These are phyloP conservation scores for Penicillium cataractarum DNA, from an alignment of 495 filamentous ascomycete species.

Conservation along the genomic window DNA sequence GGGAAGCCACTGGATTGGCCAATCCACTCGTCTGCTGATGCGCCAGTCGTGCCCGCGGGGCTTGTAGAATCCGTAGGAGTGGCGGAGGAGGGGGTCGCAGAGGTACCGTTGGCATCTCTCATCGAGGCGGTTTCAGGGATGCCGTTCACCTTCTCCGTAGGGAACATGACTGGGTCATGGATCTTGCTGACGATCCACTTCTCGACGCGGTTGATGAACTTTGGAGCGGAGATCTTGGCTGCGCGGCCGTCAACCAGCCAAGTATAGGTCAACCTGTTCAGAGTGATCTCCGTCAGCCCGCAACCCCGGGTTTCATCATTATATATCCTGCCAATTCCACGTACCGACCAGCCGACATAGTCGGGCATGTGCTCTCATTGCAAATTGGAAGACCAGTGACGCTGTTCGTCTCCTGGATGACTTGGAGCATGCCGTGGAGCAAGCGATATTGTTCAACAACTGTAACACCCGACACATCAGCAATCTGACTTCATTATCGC, in stretches of 20 bases:
- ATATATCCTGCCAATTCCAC: constrained; percentile 38
- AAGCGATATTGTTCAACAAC: constrained; percentile 91
- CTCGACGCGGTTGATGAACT: constrained; percentile 91
- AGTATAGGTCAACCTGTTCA: constrained; percentile 81
- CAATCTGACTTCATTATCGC: constrained; percentile 1
- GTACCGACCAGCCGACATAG: constrained; percentile 90
- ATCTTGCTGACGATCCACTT: constrained; percentile 94
- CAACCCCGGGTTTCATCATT: constrained; percentile 11
- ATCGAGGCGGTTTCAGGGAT: constrained; percentile 61
- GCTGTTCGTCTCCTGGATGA: constrained; percentile 77
- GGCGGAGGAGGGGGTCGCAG: constrained; percentile 50
- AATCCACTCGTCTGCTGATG: constrained; percentile 64
- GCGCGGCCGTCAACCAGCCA: constrained; percentile 66
- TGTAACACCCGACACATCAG: constrained; percentile 38
- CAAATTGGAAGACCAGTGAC: constrained; percentile 73
- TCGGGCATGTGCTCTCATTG: constrained; percentile 79
- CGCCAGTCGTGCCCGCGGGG: constrained; percentile 34
- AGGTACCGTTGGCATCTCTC: constrained; percentile 57
- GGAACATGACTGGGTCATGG: constrained; percentile 82
- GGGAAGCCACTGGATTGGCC: constrained; percentile 90
- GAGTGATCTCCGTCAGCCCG: constrained; percentile 13
- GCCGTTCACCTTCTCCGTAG: constrained; percentile 67
- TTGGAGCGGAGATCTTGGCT: constrained; percentile 71
- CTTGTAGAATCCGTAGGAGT: constrained; percentile 51
- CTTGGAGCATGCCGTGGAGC: constrained; percentile 79